phyloP scores from a whole-genome alignment of 1,284 basidiomycete species.

The Cutaneotrichosporon sp. region DNA sequence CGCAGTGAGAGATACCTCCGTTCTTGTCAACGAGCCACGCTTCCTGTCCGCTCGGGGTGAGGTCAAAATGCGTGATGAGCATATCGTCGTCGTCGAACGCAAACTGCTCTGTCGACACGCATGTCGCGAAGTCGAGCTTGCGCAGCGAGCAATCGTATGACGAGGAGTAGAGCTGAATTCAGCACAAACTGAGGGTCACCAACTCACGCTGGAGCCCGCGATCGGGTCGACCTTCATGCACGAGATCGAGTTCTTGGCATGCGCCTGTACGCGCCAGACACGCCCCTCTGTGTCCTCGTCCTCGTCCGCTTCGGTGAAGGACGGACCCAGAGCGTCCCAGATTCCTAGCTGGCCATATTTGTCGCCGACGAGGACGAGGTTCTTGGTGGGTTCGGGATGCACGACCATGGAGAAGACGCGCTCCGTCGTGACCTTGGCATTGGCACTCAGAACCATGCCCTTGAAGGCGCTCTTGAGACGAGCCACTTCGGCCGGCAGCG shows the following conservation, averaged over 20 bases:
- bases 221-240: conserved; percentile 53
- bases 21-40: conserved; percentile 54
- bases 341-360: conserved; percentile 54
- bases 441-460: conserved; percentile 43
- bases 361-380: conserved; percentile 55
- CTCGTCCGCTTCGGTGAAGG: conserved; percentile 32
- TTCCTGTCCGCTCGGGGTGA: conserved; percentile 51
- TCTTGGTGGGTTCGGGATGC: conserved; percentile 53
- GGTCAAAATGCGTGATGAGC: conserved; percentile 55
- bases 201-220: conserved; percentile 46
- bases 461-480: conserved; percentile 40
- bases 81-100: conserved; percentile 52
- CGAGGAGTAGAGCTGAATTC: conserved; percentile 51
- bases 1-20: conserved; percentile 55
- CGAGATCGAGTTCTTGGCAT: conserved; percentile 49
- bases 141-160: conserved; percentile 57
- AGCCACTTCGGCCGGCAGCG: conserved; percentile 28
- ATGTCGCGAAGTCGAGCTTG: conserved; percentile 50
- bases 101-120: conserved; percentile 52
- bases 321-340: conserved; percentile 45
- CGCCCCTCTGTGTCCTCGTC: conserved; percentile 35
- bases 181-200: background rate
- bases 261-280: conserved; percentile 53
- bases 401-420: conserved; percentile 55
- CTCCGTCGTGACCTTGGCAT: conserved; percentile 52